Evolutionary conservation across 2,329 filamentous ascomycete genomes (phyloP), one percentile per base, ranked within the genome.

Genomic region (Chaetomiaceae sp.): DNA sequence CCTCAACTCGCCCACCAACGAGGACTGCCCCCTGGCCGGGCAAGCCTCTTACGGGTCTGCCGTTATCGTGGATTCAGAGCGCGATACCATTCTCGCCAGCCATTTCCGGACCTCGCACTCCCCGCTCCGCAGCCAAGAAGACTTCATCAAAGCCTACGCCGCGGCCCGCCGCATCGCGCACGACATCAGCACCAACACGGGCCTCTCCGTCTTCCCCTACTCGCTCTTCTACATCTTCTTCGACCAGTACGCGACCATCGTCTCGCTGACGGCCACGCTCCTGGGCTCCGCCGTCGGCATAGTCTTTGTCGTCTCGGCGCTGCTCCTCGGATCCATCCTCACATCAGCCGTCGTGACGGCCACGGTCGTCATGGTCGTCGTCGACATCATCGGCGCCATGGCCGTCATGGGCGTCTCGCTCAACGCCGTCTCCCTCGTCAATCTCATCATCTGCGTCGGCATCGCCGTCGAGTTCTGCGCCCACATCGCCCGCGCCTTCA

Each of bases 221-320:
- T 95, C 89, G 60, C 85, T 96, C 54, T 96, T 96, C 68, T 99
- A 99, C 73, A 91, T 99, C 66, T 99, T 97, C 79, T 99, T 99
- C 66, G 93, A 99, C 66, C 93, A 97, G 66, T 99, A 99, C 65
- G 79, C 89, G 5, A 81, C 81, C 51, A 97, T 99, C 55, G 82
- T 95, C 17, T 77, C 79, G 10, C 77, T 97, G 4, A 91, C 92
- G 0, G 85, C 79, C 1, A 82, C 85, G 0, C 80, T 99, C 1
- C 79, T 99, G 25, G 86, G 86, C 35, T 86, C 88, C 3, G 92
- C 90, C 0, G 75, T 97, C 13, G 88, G 79, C 21, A 87, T 96
- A 58, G 95, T 97, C 53, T 86, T 96, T 52, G 65, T 87, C 53
- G 79, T 99, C 40, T 86, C 89, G 0, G 83, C 86, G 0, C 60